These are phyloP conservation scores for Drosera spatulata DNA, from an alignment of 179 eudicot genomes.

Conservation along the genomic window DNA sequence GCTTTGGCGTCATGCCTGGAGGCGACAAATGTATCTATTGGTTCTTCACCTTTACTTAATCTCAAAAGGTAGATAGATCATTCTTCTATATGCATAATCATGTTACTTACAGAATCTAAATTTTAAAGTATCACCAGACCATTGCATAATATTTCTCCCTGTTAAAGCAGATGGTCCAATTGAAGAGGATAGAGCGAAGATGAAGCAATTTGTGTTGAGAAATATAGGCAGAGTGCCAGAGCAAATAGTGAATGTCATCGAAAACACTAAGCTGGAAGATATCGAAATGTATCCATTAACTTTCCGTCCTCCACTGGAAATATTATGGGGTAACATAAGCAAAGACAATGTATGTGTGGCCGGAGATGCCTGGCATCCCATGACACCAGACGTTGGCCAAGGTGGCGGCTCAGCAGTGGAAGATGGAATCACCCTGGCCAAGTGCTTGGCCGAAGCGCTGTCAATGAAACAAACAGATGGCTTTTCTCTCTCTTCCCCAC, in stretches of 20 bases:
- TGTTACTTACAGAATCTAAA: too few species aligned
- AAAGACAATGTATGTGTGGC: too few species aligned
- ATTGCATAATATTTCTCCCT: neutral
- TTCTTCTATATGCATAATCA: too few species aligned
- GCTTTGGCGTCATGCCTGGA: constrained; percentile 18
- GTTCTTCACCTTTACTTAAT: constrained; percentile 20
- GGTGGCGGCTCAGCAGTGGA: neutral
- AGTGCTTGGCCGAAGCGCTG: neutral
- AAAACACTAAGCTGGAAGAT: constrained; percentile 13
- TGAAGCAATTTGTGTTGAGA: constrained; percentile 38
- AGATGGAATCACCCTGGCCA: neutral
- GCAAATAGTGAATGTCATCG: constrained; percentile 15
- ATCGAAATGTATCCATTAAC: constrained; percentile 20
- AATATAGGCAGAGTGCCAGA: constrained; percentile 20
- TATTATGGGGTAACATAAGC: constrained; percentile 9
- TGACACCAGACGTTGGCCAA: constrained; percentile 38
- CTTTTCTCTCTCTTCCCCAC: neutral
- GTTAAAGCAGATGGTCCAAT: constrained; percentile 10
- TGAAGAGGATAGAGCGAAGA: constrained; percentile 17
- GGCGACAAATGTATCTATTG: constrained; percentile 12
- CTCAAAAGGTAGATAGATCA: constrained; percentile 1
- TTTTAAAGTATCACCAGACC: too few species aligned
- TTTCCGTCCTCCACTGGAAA: constrained; percentile 30
- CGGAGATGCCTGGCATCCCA: too few species aligned
- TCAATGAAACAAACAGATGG: neutral